These are phyloP conservation scores for Clohesyomyces aquaticus DNA, from an alignment of 495 filamentous ascomycete genomes.

Conservation along the genomic window DNA sequence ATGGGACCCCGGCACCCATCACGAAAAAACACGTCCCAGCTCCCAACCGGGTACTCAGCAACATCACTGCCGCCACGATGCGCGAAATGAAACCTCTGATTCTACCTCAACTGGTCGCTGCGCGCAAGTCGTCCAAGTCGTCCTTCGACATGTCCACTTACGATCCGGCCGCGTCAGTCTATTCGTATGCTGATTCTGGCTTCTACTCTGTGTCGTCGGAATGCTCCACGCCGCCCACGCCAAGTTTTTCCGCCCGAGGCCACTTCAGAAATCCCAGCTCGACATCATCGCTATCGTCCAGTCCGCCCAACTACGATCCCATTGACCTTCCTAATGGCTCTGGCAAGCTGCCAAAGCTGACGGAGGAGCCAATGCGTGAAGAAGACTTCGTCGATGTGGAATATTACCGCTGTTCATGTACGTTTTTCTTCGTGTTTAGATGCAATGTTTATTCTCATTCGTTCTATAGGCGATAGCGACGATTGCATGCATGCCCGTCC, in stretches of 20 bases:
- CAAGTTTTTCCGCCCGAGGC: slow-evolving; percentile 61
- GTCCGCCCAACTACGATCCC: slow-evolving; percentile 53
- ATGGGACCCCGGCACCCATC: slow-evolving; percentile 40
- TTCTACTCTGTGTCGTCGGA: slow-evolving; percentile 62
- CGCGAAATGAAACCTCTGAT: slow-evolving; percentile 38
- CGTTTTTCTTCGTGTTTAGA: slow-evolving; percentile 15
- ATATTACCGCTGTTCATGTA: slow-evolving; percentile 36
- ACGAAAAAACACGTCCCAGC: slow-evolving; percentile 30
- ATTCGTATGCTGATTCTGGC: slow-evolving; percentile 37
- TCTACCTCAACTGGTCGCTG: slow-evolving; percentile 39
- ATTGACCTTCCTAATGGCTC: slow-evolving; percentile 32
- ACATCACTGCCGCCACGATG: slow-evolving; percentile 22
- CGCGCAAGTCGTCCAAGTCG: slow-evolving; percentile 35
- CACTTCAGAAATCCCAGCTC: slow-evolving; percentile 66
- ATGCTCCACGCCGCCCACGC: slow-evolving; percentile 62
- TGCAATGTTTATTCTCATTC: slow-evolving; percentile 5
- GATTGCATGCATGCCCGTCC: slow-evolving; percentile 22
- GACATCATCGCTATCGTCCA: slow-evolving; percentile 63
- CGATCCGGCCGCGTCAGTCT: slow-evolving; percentile 30
- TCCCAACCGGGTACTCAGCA: no score
- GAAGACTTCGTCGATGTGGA: slow-evolving; percentile 20
- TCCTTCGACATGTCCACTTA: slow-evolving; percentile 33
- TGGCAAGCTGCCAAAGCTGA: slow-evolving; percentile 41
- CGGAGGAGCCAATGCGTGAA: slow-evolving; percentile 42
- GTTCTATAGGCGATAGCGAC: slow-evolving; percentile 24